Evolutionary conservation across 176 grass and related monocot species (phyloP), one percentile per base, ranked within the genome.

Genomic region (Hordeum vulgare): DNA sequence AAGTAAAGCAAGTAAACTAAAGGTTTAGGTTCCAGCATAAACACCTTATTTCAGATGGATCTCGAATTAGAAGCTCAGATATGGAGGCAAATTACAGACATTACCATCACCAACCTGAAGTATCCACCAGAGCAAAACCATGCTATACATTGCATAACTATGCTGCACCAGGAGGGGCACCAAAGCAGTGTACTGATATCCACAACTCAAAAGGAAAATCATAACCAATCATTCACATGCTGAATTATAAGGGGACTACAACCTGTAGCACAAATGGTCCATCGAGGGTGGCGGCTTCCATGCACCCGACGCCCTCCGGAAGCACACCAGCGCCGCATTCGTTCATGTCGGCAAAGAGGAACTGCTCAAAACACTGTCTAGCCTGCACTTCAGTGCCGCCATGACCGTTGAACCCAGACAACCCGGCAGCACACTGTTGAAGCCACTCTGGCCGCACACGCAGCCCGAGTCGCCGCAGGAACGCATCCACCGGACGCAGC

Each of bases 241-340:
- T 69, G 27, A 81, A 39, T 4, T 45, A 45, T 11, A 41, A 56
- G 51, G 51, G 51, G 51, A 9, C 51, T 53, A 65, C 61, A 74
- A 92, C 96, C 91, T 98, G 96, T 9, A 98, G 87, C 47, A 98
- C 91, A 59, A 96, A 92, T 79, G 91, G 96, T 3, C 93, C 96
- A 5, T 95, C 78, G 13, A 98, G 93, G 20, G 89, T 66, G 13
- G 66, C 35, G n/a, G n/a, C 79, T n/a, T 96, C 87, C 91, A 96
- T 88, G 51, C 18, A n/a, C 34, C 81, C 82, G 23, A 98, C 83
- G 66, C 90, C 89, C 59, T 78, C 72, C 0, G 96, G 93, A 29
- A 96, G 86, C 57, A 92, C 85, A 4, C 96, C 93, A 4, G 85
- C 87, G 7, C 96, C 91, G 28, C 75, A 90, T n/a, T 8, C 2